These are phyloP conservation scores for Eremochloa ophiuroides DNA, from an alignment of 176 grass and related monocot genomes.

Conservation along the genomic window DNA sequence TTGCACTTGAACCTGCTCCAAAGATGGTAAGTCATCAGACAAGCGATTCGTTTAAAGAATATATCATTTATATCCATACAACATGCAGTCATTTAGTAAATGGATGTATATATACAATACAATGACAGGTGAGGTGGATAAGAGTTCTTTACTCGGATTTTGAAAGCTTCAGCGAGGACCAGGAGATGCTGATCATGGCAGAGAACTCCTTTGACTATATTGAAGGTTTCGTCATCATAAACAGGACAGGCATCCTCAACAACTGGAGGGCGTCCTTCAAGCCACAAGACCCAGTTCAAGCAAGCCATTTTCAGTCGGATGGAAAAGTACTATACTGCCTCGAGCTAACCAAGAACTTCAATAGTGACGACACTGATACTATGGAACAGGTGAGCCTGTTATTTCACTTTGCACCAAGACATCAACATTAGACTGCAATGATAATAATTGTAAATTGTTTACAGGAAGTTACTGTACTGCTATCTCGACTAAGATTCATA, in stretches of 20 bases:
- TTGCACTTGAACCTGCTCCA: constrained; percentile 80
- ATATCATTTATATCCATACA: not conserved
- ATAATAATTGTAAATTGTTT: constrained; percentile 3
- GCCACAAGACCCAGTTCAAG: constrained; percentile 63
- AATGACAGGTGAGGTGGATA: constrained; percentile 79
- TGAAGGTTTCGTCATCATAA: constrained; percentile 94
- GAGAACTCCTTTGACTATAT: constrained; percentile 83
- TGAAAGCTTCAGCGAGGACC: constrained; percentile 74
- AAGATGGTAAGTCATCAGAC: constrained; percentile 60
- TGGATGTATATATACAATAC: not conserved
- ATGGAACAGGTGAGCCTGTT: constrained; percentile 56
- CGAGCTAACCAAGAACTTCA: constrained; percentile 94
- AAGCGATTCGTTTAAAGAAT: not conserved
- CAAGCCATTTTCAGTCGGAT: constrained; percentile 73
- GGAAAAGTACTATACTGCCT: constrained; percentile 74
- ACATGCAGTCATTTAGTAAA: not conserved
- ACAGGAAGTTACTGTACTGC: constrained; percentile 59
- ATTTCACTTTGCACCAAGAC: not conserved
- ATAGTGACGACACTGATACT: constrained; percentile 33
- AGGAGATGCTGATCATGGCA: constrained; percentile 75
- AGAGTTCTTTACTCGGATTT: constrained; percentile 91
- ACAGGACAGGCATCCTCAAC: constrained; percentile 84
- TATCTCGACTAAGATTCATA: constrained; percentile 71
- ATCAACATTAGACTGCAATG: constrained; percentile 8
- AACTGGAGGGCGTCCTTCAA: constrained; percentile 92